Percentiles rank a stretch among this genome's conserved stretches.
phyloP scores from a whole-genome alignment of 169 alveolate genomes.

The Plasmodium yoelii region DNA sequence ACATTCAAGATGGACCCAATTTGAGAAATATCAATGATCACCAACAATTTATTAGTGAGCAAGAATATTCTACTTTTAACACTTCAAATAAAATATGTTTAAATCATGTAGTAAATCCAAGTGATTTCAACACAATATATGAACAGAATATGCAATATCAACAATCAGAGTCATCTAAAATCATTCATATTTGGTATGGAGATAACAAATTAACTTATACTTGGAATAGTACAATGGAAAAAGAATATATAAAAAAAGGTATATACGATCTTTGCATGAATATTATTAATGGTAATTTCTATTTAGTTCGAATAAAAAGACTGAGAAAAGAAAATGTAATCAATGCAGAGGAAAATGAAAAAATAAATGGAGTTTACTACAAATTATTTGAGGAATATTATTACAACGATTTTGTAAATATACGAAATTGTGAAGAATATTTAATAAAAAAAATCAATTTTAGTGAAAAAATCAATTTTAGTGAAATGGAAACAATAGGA shows the following conservation, averaged over 20 bases:
- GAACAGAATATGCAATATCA: too few species aligned
- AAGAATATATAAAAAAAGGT: constrained; percentile 17
- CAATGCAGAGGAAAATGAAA: background rate
- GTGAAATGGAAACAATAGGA: too few species aligned
- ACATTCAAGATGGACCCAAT: background rate
- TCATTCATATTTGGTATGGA: background rate
- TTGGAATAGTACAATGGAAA: constrained; percentile 10
- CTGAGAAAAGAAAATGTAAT: constrained; percentile 11
- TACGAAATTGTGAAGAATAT: constrained; percentile 4
- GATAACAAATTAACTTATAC: constrained; percentile 1
- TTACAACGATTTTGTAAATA: background rate
- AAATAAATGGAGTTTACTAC: background rate
- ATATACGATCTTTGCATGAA: constrained; percentile 34
- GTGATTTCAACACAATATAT: background rate
- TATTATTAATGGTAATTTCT: constrained; percentile 24
- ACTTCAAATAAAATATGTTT: too few species aligned
- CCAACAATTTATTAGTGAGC: background rate
- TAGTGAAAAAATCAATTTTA: background rate
- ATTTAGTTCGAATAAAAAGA: constrained; percentile 18
- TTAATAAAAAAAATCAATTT: background rate
- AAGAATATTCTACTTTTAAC: too few species aligned
- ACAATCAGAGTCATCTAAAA: background rate
- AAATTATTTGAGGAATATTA: constrained; percentile 9
- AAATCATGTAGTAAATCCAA: background rate
- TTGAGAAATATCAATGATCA: background rate